Conservation (phyloP, 768 basidiomycete species). For the Boletus subparvulus region DNA sequence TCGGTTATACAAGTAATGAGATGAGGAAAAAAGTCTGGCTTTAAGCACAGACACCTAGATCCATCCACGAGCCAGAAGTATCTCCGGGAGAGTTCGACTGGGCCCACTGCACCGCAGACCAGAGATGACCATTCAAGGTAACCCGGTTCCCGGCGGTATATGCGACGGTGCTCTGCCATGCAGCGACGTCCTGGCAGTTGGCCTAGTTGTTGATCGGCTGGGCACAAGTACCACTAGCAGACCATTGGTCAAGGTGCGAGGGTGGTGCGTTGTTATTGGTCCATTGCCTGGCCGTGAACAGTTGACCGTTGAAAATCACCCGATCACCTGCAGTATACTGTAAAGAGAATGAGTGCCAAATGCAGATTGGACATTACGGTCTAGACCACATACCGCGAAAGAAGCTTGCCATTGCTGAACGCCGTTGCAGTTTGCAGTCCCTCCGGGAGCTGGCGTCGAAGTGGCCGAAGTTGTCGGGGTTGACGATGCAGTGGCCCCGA, state of each 20-base stretch:
- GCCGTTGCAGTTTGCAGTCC: slow-evolving; percentile 8
- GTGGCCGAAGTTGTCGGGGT: neutral
- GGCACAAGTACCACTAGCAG: neutral
- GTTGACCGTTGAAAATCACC: slow-evolving; percentile 21
- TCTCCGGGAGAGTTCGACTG: slow-evolving; percentile 23
- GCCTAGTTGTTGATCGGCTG: slow-evolving; percentile 26
- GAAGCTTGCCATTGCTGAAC: slow-evolving; percentile 25
- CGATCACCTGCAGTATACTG: slow-evolving; percentile 26
- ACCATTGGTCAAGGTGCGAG: slow-evolving; percentile 20
- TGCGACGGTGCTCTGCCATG: slow-evolving; percentile 18
- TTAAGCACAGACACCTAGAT: slow-evolving; percentile 22
- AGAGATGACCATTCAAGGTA: slow-evolving; percentile 16
- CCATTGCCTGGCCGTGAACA: slow-evolving; percentile 30
- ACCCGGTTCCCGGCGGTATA: slow-evolving; percentile 20
- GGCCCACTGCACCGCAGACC: slow-evolving; percentile 28
- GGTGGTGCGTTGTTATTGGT: slow-evolving; percentile 21
- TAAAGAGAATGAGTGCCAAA: neutral
- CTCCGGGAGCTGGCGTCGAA: neutral
- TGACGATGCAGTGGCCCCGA: no score
- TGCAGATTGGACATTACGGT: accelerated
- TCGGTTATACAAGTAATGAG: neutral
- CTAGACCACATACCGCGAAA: slow-evolving; percentile 15
- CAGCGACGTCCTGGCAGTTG: slow-evolving; percentile 18
- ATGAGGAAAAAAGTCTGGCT: neutral
- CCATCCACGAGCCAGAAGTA: slow-evolving; percentile 27